phyloP scores from a whole-genome alignment of 306 rosid genomes.

The Casuarina glauca region DNA sequence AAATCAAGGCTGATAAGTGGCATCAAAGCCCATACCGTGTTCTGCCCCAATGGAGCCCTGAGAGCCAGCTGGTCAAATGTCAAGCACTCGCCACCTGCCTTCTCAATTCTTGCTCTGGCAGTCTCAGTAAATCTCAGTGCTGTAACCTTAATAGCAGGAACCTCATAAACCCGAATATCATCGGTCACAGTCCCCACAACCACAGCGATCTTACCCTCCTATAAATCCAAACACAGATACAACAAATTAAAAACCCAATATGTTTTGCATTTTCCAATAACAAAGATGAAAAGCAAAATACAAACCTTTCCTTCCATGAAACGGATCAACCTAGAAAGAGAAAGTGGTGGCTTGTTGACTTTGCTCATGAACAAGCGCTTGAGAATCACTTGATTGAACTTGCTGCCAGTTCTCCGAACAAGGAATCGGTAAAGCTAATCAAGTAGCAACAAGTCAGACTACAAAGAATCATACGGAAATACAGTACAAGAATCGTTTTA shows the following conservation, averaged over 20 bases:
- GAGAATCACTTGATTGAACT: slow-evolving; percentile 69
- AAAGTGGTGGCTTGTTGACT: slow-evolving; percentile 81
- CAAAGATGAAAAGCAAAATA: not conserved
- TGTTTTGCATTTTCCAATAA: not conserved
- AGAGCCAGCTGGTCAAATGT: slow-evolving; percentile 81
- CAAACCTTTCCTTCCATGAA: slow-evolving; percentile 69
- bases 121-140: slow-evolving; percentile 82
- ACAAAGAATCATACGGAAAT: not conserved
- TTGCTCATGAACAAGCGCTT: slow-evolving; percentile 85
- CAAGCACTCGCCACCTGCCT: slow-evolving; percentile 79
- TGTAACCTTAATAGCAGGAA: slow-evolving; percentile 69
- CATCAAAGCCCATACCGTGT: slow-evolving; percentile 49
- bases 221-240: slow-evolving; percentile 8
- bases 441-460: slow-evolving; percentile 17
- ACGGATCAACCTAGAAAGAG: slow-evolving; percentile 68
- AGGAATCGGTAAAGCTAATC: slow-evolving; percentile 83
- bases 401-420: slow-evolving; percentile 82
- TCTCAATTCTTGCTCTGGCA: slow-evolving; percentile 79
- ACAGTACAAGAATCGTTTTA: not conserved
- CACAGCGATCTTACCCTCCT: slow-evolving; percentile 71
- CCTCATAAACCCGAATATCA: slow-evolving; percentile 66
- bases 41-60: slow-evolving; percentile 78
- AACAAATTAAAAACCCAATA: slow-evolving; percentile 5
- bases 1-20: not conserved
- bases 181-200: slow-evolving; percentile 74